Percentiles rank a stretch among this genome's conserved stretches.
Conservation (phyloP, 371 early-diverging fungal species). For the Apophysomyces ossiformis region DNA sequence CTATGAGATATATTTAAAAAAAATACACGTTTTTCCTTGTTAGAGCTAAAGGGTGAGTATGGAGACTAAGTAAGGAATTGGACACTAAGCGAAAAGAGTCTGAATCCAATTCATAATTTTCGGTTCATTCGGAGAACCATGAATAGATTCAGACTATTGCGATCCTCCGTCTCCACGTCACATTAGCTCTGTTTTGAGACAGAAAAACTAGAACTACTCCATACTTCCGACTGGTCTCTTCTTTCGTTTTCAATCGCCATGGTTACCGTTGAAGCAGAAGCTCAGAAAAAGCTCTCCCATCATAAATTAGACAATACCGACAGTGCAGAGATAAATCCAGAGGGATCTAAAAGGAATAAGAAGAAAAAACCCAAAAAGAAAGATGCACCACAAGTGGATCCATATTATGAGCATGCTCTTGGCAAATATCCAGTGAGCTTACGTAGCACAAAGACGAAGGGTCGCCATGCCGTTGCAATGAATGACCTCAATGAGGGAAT, state of each 20-base stretch:
- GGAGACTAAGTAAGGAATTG: not conserved
- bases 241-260: not conserved
- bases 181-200: not conserved
- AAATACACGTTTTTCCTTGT: too few species aligned
- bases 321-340: not conserved
- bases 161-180: not conserved
- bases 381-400: constrained; percentile 5
- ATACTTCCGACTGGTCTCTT: not conserved
- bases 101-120: not conserved
- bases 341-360: constrained; percentile 15
- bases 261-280: not conserved
- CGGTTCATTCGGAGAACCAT: not conserved
- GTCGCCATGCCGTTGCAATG: constrained; percentile 66
- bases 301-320: not conserved
- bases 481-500: constrained; percentile 55
- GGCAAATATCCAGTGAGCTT: constrained; percentile 35
- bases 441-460: constrained; percentile 55
- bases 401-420: constrained; percentile 29
- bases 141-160: not conserved
- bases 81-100: too few species aligned
- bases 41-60: not conserved
- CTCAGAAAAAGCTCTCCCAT: not conserved
- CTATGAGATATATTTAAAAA: too few species aligned
- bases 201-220: not conserved
- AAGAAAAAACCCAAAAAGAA: constrained; percentile 24